Conservation (phyloP, 306 rosid genomes). For the Gastrolobium bilobum region DNA sequence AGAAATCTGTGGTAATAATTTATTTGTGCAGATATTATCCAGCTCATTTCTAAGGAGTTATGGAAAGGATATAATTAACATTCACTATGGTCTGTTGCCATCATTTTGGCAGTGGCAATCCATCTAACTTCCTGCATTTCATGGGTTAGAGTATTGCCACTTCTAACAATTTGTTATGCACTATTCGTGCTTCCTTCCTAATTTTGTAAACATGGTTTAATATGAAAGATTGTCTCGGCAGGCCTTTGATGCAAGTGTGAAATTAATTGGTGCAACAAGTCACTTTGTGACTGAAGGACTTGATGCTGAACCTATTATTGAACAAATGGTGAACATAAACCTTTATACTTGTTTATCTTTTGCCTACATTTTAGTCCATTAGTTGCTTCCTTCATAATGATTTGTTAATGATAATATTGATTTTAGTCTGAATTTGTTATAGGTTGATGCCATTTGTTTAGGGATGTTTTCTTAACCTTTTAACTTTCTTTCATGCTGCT, state of each 20-base stretch:
- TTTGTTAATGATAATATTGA: not conserved
- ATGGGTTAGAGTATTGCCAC: slow-evolving; percentile 1
- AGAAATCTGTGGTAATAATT: not conserved
- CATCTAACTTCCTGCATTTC: slow-evolving; percentile 54
- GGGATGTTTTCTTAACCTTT: too few species aligned
- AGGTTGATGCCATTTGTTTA: not conserved
- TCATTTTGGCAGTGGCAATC: slow-evolving; percentile 78
- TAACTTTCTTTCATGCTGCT: too few species aligned
- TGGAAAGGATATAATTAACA: slow-evolving; percentile 83
- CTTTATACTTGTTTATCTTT: slow-evolving; percentile 14
- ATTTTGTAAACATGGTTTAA: slow-evolving; percentile 49
- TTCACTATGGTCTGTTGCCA: slow-evolving; percentile 86
- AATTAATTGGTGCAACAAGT: slow-evolving; percentile 81
- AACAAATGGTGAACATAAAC: slow-evolving; percentile 72
- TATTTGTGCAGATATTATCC: slow-evolving; percentile 68
- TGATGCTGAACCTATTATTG: slow-evolving; percentile 81
- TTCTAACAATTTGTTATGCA: slow-evolving; percentile 28
- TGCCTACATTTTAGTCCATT: not conserved
- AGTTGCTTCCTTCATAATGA: slow-evolving; percentile 20
- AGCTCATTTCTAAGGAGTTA: slow-evolving; percentile 67
- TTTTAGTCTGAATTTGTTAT: not conserved
- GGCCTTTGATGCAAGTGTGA: slow-evolving; percentile 89
- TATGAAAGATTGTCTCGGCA: slow-evolving; percentile 63
- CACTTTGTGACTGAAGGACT: slow-evolving; percentile 86
- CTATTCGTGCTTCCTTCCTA: slow-evolving; percentile 45